Evolutionary conservation across 306 rosid species (phyloP), one percentile per base, ranked within the genome.

Genomic region (Senna siamea): DNA sequence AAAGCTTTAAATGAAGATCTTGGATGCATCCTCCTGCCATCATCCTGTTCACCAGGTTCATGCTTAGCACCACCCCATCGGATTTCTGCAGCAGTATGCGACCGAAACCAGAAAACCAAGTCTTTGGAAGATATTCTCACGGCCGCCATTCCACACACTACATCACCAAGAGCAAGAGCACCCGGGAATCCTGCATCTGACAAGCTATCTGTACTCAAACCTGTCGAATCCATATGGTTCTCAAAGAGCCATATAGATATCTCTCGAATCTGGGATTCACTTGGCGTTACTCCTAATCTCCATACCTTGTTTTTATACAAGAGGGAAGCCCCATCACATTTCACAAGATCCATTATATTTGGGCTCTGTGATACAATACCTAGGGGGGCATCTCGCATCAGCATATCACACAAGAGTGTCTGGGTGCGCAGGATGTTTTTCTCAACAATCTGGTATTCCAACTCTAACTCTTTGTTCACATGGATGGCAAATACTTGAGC

Each of bases 1-100:
- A 94, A 94, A 78, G 99, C 99, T 80, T 89, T 92, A 82, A 94
- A 94, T 15, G 99, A 94, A 17, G 99, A 92, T 76, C 99, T 83
- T 20, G 99, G 99, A 83, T 94, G 97, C 99, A 94, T 92, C 86
- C 57, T 94, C 72, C 82, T 83, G 40, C 88, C 79, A 64, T 89
- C 90, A 69, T 92, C 99, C 78, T 70, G 83, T 74, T 94, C 93
- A 75, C 92, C 90, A 46, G 84, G 82, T 47, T 87, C 93, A 77
- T 94, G 97, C 86, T 92, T 94, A 18, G 97, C 99, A 70, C 94
- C 94, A 70, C 88, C 91, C 94, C 94, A 89, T 60, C 82, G 83
- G 44, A 89, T 68, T 73, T 89, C 94, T 10, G 95, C 85, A 50
- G 97, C 95, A 50, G 97, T 83, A 83, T 85, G 87, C 7, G 96